A percentile compares a stretch with the other conserved stretches of the same genome.
These are phyloP conservation scores for Canna indica DNA, from an alignment of 176 grass and related monocot species.

Conservation along the genomic window DNA sequence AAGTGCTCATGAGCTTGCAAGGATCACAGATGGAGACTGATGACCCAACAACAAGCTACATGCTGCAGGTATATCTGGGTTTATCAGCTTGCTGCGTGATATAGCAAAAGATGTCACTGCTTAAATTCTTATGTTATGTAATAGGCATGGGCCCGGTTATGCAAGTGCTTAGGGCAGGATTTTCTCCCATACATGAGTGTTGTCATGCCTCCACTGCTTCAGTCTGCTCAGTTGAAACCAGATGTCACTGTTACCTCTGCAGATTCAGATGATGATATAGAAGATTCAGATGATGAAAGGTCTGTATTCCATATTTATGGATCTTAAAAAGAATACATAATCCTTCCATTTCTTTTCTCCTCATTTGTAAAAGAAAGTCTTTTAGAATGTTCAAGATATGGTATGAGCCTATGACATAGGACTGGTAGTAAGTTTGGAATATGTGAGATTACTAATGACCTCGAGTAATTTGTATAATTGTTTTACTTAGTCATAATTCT, in stretches of 20 bases:
- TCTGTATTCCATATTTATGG: conserved; percentile 24
- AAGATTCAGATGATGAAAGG: conserved; percentile 96
- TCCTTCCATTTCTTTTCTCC: background rate
- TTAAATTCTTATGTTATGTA: background rate
- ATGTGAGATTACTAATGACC: background rate
- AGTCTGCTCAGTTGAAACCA: conserved; percentile 97
- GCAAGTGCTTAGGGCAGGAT: conserved; percentile 99
- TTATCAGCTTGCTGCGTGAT: background rate
- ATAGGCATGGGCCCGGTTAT: conserved; percentile 96
- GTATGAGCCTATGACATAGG: background rate
- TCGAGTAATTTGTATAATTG: background rate
- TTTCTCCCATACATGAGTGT: conserved; percentile 99
- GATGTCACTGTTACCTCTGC: conserved; percentile 94
- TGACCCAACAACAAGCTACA: conserved; percentile 97
- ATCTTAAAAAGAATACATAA: background rate
- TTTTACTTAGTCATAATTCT: background rate
- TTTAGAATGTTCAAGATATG: background rate
- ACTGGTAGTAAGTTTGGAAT: background rate
- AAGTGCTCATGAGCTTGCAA: conserved; percentile 96
- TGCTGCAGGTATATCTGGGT: conserved; percentile 57
- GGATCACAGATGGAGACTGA: conserved; percentile 92
- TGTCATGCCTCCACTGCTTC: conserved; percentile 97
- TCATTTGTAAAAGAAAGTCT: background rate
- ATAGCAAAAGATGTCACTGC: background rate
- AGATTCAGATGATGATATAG: conserved; percentile 97